Evolutionary conservation across 371 early-diverging fungal genomes (phyloP).

Genomic region (Mortierella sp.): DNA sequence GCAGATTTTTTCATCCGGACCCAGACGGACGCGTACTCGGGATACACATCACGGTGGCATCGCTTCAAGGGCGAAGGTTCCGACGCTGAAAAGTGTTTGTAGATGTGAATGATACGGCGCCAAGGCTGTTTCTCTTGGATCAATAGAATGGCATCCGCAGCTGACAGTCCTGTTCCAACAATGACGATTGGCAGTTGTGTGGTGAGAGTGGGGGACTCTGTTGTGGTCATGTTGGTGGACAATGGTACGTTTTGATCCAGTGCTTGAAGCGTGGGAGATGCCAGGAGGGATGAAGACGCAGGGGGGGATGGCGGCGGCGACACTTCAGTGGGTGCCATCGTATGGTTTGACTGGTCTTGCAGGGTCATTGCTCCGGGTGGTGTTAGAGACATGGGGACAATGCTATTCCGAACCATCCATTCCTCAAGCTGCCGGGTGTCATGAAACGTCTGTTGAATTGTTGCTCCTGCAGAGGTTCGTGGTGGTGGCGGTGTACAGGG

Average conservation of each 20-base stretch:
- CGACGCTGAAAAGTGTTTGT: slow-evolving; percentile 35
- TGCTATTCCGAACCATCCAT: slow-evolving; percentile 35
- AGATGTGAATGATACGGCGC: slow-evolving; percentile 46
- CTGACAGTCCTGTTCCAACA: slow-evolving; percentile 55
- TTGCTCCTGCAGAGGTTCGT: slow-evolving; percentile 8
- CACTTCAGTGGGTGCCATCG: background rate
- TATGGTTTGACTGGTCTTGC: background rate
- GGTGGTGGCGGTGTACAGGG: slow-evolving; percentile 33
- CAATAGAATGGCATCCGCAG: slow-evolving; percentile 50
- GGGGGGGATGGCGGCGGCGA: background rate
- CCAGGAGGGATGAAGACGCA: background rate
- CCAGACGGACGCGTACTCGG: slow-evolving; percentile 51
- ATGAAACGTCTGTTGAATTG: slow-evolving; percentile 46
- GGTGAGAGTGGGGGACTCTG: background rate
- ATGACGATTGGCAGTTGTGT: slow-evolving; percentile 32
- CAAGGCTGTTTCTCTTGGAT: slow-evolving; percentile 49
- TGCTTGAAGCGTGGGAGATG: background rate
- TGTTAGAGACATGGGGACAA: no score
- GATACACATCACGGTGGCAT: slow-evolving; percentile 50
- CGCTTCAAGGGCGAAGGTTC: slow-evolving; percentile 52
- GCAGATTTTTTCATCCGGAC: slow-evolving; percentile 43
- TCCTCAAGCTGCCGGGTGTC: slow-evolving; percentile 49
- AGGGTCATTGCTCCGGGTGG: background rate
- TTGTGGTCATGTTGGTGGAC: background rate
- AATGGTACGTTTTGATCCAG: background rate